Evolutionary conservation across 371 early-diverging fungal species (phyloP).

Genomic region (Homolaphlyctis polyrhiza): DNA sequence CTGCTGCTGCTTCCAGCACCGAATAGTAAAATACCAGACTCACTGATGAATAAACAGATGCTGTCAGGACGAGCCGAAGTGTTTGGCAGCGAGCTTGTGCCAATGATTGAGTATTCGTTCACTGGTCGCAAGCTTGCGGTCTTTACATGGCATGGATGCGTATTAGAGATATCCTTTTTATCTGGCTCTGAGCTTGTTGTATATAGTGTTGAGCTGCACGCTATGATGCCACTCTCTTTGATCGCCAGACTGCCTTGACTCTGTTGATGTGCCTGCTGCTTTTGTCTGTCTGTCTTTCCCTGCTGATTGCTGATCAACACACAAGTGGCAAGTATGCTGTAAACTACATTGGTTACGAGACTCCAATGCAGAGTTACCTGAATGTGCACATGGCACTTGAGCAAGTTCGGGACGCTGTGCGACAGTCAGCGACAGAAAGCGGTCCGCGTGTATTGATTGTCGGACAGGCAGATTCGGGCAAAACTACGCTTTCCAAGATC

Average conservation of each 20-base stretch:
- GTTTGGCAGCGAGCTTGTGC: conserved; percentile 79
- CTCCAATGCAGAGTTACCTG: conserved; percentile 86
- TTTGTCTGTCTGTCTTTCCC: conserved; percentile 21
- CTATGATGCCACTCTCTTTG: conserved; percentile 16
- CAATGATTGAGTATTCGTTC: conserved; percentile 70
- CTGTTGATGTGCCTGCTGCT: background rate
- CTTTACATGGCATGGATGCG: conserved; percentile 92
- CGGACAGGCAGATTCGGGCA: conserved; percentile 89
- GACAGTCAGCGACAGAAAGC: background rate
- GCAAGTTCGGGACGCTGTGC: conserved; percentile 31
- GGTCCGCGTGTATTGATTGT: conserved; percentile 67
- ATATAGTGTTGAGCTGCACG: background rate
- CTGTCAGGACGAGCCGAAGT: conserved; percentile 80
- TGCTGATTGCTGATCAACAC: conserved; percentile 23
- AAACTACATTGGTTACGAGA: conserved; percentile 87
- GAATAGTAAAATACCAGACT: too few relatives aligned
- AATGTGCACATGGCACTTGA: conserved; percentile 88
- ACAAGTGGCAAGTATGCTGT: conserved; percentile 64
- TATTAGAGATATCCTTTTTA: conserved; percentile 49
- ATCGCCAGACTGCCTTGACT: background rate
- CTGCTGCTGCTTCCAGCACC: background rate
- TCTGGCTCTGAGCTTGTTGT: too few relatives aligned
- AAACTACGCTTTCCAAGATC: conserved; percentile 77
- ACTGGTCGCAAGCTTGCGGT: conserved; percentile 83
- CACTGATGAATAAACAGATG: too few relatives aligned